Evolutionary conservation across 129 eudicot species (phyloP).

Genomic region (Silybum marianum): DNA sequence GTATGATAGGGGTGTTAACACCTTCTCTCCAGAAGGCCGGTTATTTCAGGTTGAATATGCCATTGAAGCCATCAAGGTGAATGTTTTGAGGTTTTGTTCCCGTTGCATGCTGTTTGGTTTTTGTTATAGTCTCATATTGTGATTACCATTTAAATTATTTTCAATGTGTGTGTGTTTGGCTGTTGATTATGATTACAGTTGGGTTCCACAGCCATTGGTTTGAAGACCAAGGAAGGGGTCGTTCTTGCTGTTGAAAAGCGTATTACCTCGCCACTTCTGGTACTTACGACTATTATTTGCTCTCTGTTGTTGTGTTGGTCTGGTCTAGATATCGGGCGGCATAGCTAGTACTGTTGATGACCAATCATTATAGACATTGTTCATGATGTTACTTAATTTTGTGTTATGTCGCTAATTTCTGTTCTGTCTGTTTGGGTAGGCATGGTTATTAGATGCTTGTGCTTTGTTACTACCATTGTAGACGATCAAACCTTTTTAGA

Average conservation of each 20-base stretch:
- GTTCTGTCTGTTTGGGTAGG: background rate
- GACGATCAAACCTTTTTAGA: background rate
- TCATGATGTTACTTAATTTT: background rate
- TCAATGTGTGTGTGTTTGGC: background rate
- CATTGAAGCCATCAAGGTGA: slow-evolving; percentile 92
- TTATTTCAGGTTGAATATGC: slow-evolving; percentile 98
- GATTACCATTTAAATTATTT: background rate
- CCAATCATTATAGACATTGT: too few species aligned
- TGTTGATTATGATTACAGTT: slow-evolving; percentile 44
- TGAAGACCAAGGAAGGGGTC: slow-evolving; percentile 90
- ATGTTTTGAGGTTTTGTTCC: background rate
- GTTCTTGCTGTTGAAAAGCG: slow-evolving; percentile 94
- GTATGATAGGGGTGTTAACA: slow-evolving; percentile 96
- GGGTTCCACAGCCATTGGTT: slow-evolving; percentile 89
- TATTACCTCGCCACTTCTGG: slow-evolving; percentile 81
- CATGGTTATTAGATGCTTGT: background rate
- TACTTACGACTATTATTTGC: slow-evolving; percentile 21
- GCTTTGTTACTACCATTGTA: background rate
- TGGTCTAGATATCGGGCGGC: background rate
- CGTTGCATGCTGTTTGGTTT: background rate
- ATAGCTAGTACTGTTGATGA: background rate
- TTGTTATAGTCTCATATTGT: background rate
- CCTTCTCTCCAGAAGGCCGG: slow-evolving; percentile 97
- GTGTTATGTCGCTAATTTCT: background rate
- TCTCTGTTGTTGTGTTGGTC: background rate